Evolutionary conservation across 2,329 filamentous ascomycete genomes (phyloP), one percentile per base, ranked within the genome.

Genomic region (Arthrocladium fulminans): DNA sequence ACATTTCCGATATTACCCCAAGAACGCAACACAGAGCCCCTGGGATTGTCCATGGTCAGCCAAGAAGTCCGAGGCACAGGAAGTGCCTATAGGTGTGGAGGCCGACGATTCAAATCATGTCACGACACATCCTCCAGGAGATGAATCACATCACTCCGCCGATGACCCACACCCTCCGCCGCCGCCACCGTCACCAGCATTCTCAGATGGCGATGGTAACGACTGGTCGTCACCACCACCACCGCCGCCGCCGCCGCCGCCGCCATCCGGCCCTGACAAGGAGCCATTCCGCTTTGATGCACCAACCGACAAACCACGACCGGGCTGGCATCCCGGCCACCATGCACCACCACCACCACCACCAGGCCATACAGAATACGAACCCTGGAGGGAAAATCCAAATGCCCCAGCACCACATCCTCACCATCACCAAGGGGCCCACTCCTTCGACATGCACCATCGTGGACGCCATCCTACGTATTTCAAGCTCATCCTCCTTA

Each of bases 1-100:
- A 51, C 56, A 57, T 23, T 62, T 64, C 46, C 57, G 56, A 12
- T 53, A 60, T 41, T 51, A 51, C 23, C 50, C 39, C 6, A 37
- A 50, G 17, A 39, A 47, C n/a, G 13, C 30, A 13, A 38, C 44
- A 17, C 5, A 19, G 13, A 19, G 34, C 19, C 7, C 34, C 27
- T 47, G 32, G 23, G 44, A 47, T 38, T 47, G 44, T 27, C 32
- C 22, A 39, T 47, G 17, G 32, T 19, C 24, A 3, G 29, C 20
- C 20, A 39, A 47, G 34, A 12, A n/a, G 15, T 10, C 15, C n/a
- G 19, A 34, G 5, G 27, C 30, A 34, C 27, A 15, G 8, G 29
- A 34, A 13, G 27, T 13, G 3, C 29, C 25, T 15, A 5, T 41
- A 7, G 25, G 13, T n/a, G 22, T n/a, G 13, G 20, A 23, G 10